Evolutionary conservation across 2,329 filamentous ascomycete genomes (phyloP).

Genomic region (Pyrenophora teres): DNA sequence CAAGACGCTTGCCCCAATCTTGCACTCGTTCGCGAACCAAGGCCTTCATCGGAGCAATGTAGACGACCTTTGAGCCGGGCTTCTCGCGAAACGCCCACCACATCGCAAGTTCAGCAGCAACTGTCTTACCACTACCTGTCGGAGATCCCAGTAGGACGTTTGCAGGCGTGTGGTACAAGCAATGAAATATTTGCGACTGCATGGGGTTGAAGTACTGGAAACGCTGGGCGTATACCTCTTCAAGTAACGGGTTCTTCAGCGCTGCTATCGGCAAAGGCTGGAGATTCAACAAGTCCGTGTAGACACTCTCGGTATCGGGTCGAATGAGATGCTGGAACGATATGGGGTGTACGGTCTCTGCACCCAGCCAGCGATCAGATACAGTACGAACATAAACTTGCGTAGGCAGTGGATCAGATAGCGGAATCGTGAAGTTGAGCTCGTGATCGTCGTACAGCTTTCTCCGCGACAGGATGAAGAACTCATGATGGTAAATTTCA

Average conservation of each 20-base stretch:
- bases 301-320: slow-evolving; percentile 95
- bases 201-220: slow-evolving; percentile 99
- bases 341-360: slow-evolving; percentile 91
- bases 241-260: slow-evolving; percentile 81
- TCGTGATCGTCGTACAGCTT: slow-evolving; percentile 97
- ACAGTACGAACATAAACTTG: slow-evolving; percentile 96
- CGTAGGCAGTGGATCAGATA: slow-evolving; percentile 88
- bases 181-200: slow-evolving; percentile 99
- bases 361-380: slow-evolving; percentile 94
- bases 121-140: slow-evolving; percentile 96
- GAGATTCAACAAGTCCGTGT: slow-evolving; percentile 89
- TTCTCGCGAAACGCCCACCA: slow-evolving; percentile 98
- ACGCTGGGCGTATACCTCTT: slow-evolving; percentile 84
- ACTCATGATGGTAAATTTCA: slow-evolving; percentile 97
- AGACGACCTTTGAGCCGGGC: slow-evolving; percentile 95
- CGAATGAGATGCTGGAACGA: slow-evolving; percentile 98
- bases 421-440: slow-evolving; percentile 94
- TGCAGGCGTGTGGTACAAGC: slow-evolving; percentile 85
- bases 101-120: slow-evolving; percentile 95
- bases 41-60: slow-evolving; percentile 99
- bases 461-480: slow-evolving; percentile 86
- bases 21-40: slow-evolving; percentile 94
- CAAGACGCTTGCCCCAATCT: slow-evolving; percentile 86
- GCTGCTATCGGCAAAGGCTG: slow-evolving; percentile 88
- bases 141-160: slow-evolving; percentile 96